Conservation (phyloP, 2,329 filamentous ascomycete species). For the Aspergillus floridensis region DNA sequence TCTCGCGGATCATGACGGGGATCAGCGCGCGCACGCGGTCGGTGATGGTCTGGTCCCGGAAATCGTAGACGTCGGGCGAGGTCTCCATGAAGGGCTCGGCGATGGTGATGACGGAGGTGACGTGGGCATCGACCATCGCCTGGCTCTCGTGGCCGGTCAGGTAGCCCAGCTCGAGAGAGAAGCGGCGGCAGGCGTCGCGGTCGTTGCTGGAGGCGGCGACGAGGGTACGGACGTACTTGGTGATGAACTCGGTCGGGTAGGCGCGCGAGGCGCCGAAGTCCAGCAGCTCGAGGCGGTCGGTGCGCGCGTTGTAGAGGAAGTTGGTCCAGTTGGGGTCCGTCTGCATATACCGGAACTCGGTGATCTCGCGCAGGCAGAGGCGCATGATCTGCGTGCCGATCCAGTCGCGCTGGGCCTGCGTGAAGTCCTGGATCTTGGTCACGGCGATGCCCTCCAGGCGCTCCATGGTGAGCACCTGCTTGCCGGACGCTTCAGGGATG, state of each 20-base stretch:
- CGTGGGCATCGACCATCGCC: conserved; percentile 84
- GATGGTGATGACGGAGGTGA: conserved; percentile 82
- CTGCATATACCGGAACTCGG: conserved; percentile 97
- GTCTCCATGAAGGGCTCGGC: conserved; percentile 81
- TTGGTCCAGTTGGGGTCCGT: conserved; percentile 99
- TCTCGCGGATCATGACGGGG: conserved; percentile 86
- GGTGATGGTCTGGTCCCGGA: conserved; percentile 91
- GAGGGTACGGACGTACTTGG: conserved; percentile 75
- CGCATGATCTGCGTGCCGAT: conserved; percentile 92
- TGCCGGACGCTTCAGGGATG: conserved; percentile 74
- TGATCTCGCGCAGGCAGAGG: conserved; percentile 87
- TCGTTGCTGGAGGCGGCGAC: conserved; percentile 74
- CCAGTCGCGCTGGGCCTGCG: conserved; percentile 86
- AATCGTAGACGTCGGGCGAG: conserved; percentile 85
- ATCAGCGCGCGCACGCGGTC: conserved; percentile 86
- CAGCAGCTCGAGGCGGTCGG: conserved; percentile 76
- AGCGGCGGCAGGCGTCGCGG: conserved; percentile 58
- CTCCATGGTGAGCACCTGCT: conserved; percentile 88
- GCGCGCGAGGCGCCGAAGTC: conserved; percentile 93
- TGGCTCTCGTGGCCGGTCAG: conserved; percentile 84
- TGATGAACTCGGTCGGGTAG: conserved; percentile 76
- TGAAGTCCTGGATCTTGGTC: conserved; percentile 72
- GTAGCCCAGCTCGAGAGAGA: conserved; percentile 80
- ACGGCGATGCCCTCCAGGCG: conserved; percentile 84
- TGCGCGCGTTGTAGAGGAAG: conserved; percentile 79